Evolutionary conservation across 371 early-diverging fungal genomes (phyloP).

Genomic region (Apophysomyces ossiformis): DNA sequence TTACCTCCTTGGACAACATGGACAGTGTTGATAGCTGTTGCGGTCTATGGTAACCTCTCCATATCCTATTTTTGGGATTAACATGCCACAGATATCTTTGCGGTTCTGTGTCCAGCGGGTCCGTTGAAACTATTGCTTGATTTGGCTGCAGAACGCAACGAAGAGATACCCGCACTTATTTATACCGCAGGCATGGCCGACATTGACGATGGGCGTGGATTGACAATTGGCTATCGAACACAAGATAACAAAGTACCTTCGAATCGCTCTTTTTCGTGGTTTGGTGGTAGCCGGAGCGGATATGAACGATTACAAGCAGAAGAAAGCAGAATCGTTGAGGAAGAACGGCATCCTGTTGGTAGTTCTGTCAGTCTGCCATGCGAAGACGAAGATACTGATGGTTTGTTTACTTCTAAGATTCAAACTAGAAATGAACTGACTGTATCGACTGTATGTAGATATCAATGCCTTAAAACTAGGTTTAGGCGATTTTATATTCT

Average conservation of each 20-base stretch:
- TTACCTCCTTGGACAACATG: conserved; percentile 33
- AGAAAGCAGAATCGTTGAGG: not conserved
- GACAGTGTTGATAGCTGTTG: conserved; percentile 30
- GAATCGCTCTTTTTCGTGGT: not conserved
- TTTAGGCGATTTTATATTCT: conserved; percentile 32
- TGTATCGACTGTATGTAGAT: conserved; percentile 9
- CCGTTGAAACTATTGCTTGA: conserved; percentile 21
- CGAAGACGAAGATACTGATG: not conserved
- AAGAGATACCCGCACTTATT: conserved; percentile 26
- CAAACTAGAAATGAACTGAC: not conserved
- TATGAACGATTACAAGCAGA: conserved; percentile 11
- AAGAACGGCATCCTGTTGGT: not conserved
- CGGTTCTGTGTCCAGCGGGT: conserved; percentile 25
- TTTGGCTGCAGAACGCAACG: conserved; percentile 30
- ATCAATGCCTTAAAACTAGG: conserved; percentile 29
- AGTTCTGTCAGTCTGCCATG: not conserved
- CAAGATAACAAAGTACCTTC: not conserved
- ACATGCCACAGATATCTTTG: conserved; percentile 26
- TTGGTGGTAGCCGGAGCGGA: not conserved
- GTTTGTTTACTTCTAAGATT: not conserved
- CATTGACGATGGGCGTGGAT: conserved; percentile 12
- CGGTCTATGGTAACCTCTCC: conserved; percentile 20
- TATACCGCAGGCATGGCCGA: conserved; percentile 32
- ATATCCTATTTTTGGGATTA: not conserved
- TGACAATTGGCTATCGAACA: conserved; percentile 22